Evolutionary conservation across 2,329 filamentous ascomycete species (phyloP).

Genomic region (Arthrinium phaeospermum): DNA sequence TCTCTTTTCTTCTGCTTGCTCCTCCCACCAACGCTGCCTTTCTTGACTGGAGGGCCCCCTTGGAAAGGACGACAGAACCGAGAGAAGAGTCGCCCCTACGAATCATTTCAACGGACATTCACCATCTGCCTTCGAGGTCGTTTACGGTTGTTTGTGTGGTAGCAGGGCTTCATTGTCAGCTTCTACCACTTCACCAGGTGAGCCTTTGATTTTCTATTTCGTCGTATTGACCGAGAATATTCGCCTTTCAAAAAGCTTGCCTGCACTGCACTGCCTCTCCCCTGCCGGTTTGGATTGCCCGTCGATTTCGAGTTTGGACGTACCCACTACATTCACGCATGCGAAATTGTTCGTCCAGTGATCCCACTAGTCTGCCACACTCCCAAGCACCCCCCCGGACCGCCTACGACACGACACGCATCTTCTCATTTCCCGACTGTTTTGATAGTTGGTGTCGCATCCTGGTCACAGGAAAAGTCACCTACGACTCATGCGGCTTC

Average conservation of each 20-base stretch:
- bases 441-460: constrained; percentile 25
- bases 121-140: background rate
- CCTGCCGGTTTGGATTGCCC: background rate
- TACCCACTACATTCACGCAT: constrained; percentile 6
- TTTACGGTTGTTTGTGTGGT: constrained; percentile 16
- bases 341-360: constrained; percentile 18
- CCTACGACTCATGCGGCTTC: constrained; percentile 17
- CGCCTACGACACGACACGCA: constrained; percentile 20
- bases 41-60: background rate
- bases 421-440: constrained; percentile 20
- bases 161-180: constrained; percentile 12
- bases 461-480: constrained; percentile 20
- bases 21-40: constrained; percentile 8
- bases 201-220: background rate
- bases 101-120: background rate
- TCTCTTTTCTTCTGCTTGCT: constrained; percentile 12
- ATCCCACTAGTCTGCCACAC: constrained; percentile 4
- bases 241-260: background rate
- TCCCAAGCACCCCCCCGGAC: constrained; percentile 7
- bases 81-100: background rate
- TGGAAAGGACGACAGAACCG: constrained; percentile 17
- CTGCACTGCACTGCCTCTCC: constrained; percentile 10
- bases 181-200: constrained; percentile 13
- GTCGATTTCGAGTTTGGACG: constrained; percentile 5
- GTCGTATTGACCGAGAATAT: background rate